Evolutionary conservation across 805 yeast species (phyloP).

Genomic region (Yarrowia sp.): DNA sequence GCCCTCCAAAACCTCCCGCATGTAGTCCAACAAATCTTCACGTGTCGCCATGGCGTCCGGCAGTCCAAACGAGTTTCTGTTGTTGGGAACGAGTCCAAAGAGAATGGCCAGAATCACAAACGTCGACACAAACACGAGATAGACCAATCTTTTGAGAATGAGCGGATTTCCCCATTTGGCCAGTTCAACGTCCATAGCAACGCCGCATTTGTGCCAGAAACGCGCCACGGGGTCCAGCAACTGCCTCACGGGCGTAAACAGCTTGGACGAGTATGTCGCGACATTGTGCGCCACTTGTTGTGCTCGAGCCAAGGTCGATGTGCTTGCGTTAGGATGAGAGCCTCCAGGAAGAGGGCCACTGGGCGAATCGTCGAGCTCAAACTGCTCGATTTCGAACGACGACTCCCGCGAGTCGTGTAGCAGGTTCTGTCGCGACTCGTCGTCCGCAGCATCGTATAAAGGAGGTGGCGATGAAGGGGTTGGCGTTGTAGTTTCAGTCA

Average conservation of each 20-base stretch:
- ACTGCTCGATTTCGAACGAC: slow-evolving; percentile 25
- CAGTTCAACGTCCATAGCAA: slow-evolving; percentile 9
- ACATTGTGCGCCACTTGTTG: slow-evolving; percentile 22
- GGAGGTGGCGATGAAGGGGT: slow-evolving; percentile 27
- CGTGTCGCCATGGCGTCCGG: slow-evolving; percentile 57
- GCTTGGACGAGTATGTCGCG: slow-evolving; percentile 4
- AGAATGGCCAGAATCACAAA: slow-evolving; percentile 57
- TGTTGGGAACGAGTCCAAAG: slow-evolving; percentile 53
- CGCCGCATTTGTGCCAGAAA: slow-evolving; percentile 14
- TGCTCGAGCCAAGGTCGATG: not conserved
- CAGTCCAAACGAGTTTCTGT: slow-evolving; percentile 47
- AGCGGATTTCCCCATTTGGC: slow-evolving; percentile 55
- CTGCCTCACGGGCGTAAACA: not conserved
- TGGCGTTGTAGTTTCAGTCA: not conserved
- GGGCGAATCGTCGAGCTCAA: slow-evolving; percentile 23
- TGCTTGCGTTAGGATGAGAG: slow-evolving; percentile 8
- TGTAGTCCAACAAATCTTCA: slow-evolving; percentile 48
- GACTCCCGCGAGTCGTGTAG: slow-evolving; percentile 3
- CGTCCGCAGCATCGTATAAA: slow-evolving; percentile 4
- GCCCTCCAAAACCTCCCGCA: slow-evolving; percentile 53
- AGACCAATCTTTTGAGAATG: slow-evolving; percentile 71
- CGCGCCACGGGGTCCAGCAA: slow-evolving; percentile 16
- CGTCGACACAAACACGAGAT: slow-evolving; percentile 62
- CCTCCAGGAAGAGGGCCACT: slow-evolving; percentile 20
- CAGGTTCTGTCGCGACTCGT: slow-evolving; percentile 13